Conservation (phyloP, 2,329 filamentous ascomycete species). For the Alternaria triticina region DNA sequence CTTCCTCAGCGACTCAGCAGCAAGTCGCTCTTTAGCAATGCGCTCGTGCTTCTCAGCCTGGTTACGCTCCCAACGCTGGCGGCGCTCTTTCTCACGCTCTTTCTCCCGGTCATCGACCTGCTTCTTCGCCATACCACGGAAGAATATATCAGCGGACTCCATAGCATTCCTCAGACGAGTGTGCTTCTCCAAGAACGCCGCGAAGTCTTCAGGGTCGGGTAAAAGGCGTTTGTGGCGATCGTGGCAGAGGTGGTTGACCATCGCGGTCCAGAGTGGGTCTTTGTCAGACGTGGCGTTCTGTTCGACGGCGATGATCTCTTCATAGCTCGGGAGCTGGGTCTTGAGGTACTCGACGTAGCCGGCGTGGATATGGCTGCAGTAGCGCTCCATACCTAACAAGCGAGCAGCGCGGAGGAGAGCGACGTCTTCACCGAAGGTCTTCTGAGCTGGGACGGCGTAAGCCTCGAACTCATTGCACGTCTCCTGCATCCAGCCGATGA, state of each 20-base stretch:
- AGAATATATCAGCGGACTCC: conserved; percentile 8
- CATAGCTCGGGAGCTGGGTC: conserved; percentile 14
- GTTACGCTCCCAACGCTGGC: not conserved
- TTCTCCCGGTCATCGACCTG: not conserved
- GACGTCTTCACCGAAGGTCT: conserved; percentile 11
- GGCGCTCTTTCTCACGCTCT: conserved; percentile 1
- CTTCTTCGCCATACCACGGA: not conserved
- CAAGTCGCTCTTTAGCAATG: not conserved
- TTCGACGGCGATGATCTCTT: conserved; percentile 18
- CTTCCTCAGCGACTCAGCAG: conserved; percentile 1
- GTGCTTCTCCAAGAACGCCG: conserved; percentile 6
- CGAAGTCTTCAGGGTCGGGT: conserved; percentile 14
- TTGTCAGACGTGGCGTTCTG: conserved; percentile 5
- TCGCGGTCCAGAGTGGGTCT: conserved; percentile 20
- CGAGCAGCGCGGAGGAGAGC: conserved; percentile 14
- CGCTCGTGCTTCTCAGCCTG: conserved; percentile 4
- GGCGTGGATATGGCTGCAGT: conserved; percentile 8
- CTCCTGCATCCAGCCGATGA: conserved; percentile 11
- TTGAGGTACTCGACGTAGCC: conserved; percentile 14
- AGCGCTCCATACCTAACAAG: conserved; percentile 22
- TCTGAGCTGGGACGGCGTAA: not conserved
- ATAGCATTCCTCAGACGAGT: conserved; percentile 4
- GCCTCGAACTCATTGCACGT: conserved; percentile 14
- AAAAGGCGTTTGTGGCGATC: conserved; percentile 3
- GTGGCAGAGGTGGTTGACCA: conserved; percentile 22